A percentile compares a stretch with the other conserved stretches of the same genome.
Conservation (phyloP, 129 eudicot species). For the Pseudognaphalium luteoalbum region DNA sequence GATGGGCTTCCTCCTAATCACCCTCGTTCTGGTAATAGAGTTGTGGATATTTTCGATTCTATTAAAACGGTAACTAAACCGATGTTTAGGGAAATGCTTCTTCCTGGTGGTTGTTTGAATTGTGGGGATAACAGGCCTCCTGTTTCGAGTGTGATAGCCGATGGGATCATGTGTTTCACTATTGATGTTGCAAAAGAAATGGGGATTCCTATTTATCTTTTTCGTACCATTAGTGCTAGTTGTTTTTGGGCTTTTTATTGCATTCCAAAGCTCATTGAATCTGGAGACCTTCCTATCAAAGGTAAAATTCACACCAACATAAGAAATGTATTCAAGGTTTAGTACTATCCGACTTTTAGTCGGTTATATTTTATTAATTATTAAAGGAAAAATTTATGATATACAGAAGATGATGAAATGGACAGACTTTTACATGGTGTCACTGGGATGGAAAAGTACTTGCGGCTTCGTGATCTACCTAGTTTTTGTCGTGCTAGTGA, state of each 20-base stretch:
- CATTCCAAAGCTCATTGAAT: slow-evolving; percentile 48
- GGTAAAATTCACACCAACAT: slow-evolving; percentile 24
- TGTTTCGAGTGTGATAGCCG: slow-evolving; percentile 47
- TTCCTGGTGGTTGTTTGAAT: slow-evolving; percentile 24
- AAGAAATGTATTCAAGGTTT: neutral
- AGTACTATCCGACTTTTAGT: neutral
- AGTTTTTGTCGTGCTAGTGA: slow-evolving; percentile 36
- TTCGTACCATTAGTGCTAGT: slow-evolving; percentile 47
- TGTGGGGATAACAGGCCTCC: slow-evolving; percentile 25
- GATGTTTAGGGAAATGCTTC: slow-evolving; percentile 33
- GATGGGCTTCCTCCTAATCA: slow-evolving; percentile 59
- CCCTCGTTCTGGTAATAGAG: slow-evolving; percentile 45
- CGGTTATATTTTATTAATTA: neutral
- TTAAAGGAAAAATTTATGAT: neutral
- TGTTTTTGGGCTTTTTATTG: slow-evolving; percentile 53
- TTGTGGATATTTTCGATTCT: slow-evolving; percentile 31
- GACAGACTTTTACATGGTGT: slow-evolving; percentile 39
- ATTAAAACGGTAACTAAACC: slow-evolving; percentile 28
- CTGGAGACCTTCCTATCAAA: slow-evolving; percentile 53
- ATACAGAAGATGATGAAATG: slow-evolving; percentile 43
- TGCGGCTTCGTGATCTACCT: slow-evolving; percentile 62
- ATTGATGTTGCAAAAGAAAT: slow-evolving; percentile 49
- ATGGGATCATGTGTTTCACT: slow-evolving; percentile 45
- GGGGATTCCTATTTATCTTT: slow-evolving; percentile 45
- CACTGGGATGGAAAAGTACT: slow-evolving; percentile 59